Conservation (phyloP, 1,284 basidiomycete genomes). For the Volvariella surrecta region DNA sequence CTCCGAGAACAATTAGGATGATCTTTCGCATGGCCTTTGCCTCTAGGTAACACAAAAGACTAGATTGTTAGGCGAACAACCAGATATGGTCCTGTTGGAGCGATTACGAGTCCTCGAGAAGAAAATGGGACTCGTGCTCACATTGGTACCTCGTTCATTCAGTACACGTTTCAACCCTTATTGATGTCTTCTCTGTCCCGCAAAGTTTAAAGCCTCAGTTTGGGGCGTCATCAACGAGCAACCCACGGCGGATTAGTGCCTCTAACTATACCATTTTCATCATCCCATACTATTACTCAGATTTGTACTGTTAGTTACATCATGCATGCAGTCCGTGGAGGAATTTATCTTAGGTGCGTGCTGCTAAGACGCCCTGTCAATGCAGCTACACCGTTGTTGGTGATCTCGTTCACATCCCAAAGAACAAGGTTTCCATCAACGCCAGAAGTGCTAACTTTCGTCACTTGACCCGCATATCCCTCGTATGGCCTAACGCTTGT, state of each 20-base stretch:
- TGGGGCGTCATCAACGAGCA: constrained; percentile 93
- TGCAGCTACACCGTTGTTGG: constrained; percentile 18
- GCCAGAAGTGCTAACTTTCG: constrained; percentile 84
- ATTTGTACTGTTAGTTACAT: constrained; percentile 3
- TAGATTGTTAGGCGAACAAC: constrained; percentile 53
- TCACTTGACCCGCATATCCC: constrained; percentile 53
- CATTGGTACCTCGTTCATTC: constrained; percentile 48
- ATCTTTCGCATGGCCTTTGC: constrained; percentile 3
- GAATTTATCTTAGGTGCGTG: constrained; percentile 35
- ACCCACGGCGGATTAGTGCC: constrained; percentile 19
- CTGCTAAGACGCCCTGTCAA: constrained; percentile 40
- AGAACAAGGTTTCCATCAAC: constrained; percentile 92
- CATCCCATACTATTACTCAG: constrained; percentile 1
- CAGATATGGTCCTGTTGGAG: constrained; percentile 69
- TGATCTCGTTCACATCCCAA: constrained; percentile 70
- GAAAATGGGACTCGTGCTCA: constrained; percentile 92
- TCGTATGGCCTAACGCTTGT: constrained; percentile 83
- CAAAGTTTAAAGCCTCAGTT: constrained; percentile 88
- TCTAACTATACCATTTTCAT: constrained; percentile 1
- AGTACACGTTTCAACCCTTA: not conserved
- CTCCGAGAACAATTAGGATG: not conserved
- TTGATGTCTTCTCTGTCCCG: constrained; percentile 1
- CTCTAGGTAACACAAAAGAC: constrained; percentile 49
- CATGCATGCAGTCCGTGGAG: not conserved
- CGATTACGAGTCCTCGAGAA: constrained; percentile 80